These are phyloP conservation scores for Boletus barrowsii DNA, from an alignment of 768 basidiomycete genomes.

Conservation along the genomic window DNA sequence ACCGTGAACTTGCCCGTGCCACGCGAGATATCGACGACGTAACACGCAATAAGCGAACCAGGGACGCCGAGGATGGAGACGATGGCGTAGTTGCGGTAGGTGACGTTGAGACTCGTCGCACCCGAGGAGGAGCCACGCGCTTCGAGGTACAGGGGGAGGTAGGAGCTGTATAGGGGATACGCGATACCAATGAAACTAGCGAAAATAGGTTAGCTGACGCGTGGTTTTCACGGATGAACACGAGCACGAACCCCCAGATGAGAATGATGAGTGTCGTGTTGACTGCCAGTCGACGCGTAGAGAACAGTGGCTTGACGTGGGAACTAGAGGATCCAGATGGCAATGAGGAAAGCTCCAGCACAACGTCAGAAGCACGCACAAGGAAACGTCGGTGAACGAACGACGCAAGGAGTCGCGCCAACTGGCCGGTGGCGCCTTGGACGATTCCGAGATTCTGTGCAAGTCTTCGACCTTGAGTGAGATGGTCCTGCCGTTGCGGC, in stretches of 20 bases:
- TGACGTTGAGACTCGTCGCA: slow-evolving; percentile 23
- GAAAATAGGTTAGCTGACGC: slow-evolving; percentile 1
- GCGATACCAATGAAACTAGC: slow-evolving; percentile 48
- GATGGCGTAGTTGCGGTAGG: slow-evolving; percentile 50
- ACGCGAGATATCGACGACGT: slow-evolving; percentile 44
- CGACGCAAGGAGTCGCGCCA: slow-evolving; percentile 27
- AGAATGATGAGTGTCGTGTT: slow-evolving; percentile 48
- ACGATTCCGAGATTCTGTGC: slow-evolving; percentile 24
- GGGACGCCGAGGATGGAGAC: slow-evolving; percentile 46
- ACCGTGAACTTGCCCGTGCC: slow-evolving; percentile 31
- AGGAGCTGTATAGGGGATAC: slow-evolving; percentile 51
- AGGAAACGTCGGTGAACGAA: slow-evolving; percentile 38
- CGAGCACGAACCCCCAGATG: slow-evolving; percentile 45
- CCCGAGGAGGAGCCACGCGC: slow-evolving; percentile 29
- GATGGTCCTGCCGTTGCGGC: slow-evolving; percentile 43
- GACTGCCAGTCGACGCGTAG: slow-evolving; percentile 39
- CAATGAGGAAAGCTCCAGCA: neutral
- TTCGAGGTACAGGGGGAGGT: slow-evolving; percentile 48
- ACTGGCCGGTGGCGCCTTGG: slow-evolving; percentile 8
- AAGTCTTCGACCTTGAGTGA: slow-evolving; percentile 47
- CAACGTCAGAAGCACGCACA: slow-evolving; percentile 28
- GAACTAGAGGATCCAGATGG: slow-evolving; percentile 29
- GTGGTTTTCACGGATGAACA: neutral
- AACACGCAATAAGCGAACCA: slow-evolving; percentile 45
- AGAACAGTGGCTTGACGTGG: slow-evolving; percentile 49